phyloP scores from a whole-genome alignment of 1,284 basidiomycete species.

The Chalciporus sp. region DNA sequence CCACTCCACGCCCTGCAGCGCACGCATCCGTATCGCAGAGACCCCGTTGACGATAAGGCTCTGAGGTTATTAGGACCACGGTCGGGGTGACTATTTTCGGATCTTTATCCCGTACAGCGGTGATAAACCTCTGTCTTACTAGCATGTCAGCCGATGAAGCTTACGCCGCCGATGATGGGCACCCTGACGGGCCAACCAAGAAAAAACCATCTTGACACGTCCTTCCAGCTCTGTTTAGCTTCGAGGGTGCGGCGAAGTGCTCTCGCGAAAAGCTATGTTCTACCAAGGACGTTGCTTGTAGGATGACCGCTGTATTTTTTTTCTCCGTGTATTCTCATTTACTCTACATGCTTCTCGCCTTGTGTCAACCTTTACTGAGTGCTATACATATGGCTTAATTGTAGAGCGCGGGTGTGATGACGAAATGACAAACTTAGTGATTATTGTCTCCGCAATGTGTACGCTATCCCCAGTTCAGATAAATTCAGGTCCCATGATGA shows the following conservation, averaged over 20 bases:
- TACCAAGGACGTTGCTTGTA: background rate
- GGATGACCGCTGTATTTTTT: background rate
- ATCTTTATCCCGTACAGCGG: conserved; percentile 18
- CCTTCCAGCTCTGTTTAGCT: background rate
- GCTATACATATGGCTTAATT: conserved; percentile 33
- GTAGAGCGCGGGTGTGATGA: conserved; percentile 12
- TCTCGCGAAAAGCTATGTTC: background rate
- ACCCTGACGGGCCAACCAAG: conserved; percentile 9
- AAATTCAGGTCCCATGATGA: conserved; percentile 32
- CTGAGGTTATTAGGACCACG: conserved; percentile 51
- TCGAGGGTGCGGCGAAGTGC: background rate
- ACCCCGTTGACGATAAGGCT: conserved; percentile 64
- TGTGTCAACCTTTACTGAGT: conserved; percentile 11
- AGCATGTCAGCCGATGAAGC: conserved; percentile 18
- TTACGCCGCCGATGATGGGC: conserved; percentile 11
- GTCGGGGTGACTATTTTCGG: conserved; percentile 38
- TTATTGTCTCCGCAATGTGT: conserved; percentile 12
- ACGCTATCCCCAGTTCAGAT: conserved; percentile 24
- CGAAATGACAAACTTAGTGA: conserved; percentile 19
- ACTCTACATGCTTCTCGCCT: conserved; percentile 9
- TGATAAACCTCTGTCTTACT: conserved; percentile 25
- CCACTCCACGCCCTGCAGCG: conserved; percentile 58
- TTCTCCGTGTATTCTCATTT: conserved; percentile 21
- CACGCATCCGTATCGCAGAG: conserved; percentile 57
- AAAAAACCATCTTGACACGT: conserved; percentile 1